Percentiles rank a stretch among this genome's conserved stretches.
Evolutionary conservation across 345 rosid species (phyloP).

Genomic region (Arabidopsis suecica): DNA sequence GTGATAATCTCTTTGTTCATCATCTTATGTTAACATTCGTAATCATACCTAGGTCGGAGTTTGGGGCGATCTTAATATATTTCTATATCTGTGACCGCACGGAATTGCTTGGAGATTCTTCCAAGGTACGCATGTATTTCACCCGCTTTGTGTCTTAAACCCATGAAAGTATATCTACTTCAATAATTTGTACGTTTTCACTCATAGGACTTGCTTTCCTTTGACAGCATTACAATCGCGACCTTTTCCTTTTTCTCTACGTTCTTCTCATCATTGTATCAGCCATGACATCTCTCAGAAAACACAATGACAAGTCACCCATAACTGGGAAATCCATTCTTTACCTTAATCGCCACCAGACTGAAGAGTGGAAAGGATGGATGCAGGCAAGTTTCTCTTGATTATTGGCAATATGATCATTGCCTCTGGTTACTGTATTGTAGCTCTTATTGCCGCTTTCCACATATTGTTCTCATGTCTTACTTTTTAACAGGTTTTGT

Average conservation of each 20-base stretch:
- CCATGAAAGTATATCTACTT: neutral
- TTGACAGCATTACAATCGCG: constrained; percentile 90
- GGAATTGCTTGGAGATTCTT: constrained; percentile 67
- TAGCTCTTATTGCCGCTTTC: neutral
- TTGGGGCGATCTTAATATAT: constrained; percentile 73
- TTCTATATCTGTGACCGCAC: constrained; percentile 91
- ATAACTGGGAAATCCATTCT: constrained; percentile 78
- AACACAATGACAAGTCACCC: constrained; percentile 77
- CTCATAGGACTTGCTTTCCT: constrained; percentile 37
- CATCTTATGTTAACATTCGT: constrained; percentile 25
- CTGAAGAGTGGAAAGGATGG: constrained; percentile 99
- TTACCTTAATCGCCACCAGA: constrained; percentile 91
- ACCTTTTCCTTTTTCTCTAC: constrained; percentile 90
- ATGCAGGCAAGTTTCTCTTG: constrained; percentile 84
- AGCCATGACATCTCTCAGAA: constrained; percentile 84
- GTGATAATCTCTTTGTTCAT: neutral
- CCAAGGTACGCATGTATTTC: constrained; percentile 61
- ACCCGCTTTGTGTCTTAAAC: neutral
- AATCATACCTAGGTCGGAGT: constrained; percentile 73
- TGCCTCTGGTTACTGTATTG: neutral
- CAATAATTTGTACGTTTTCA: constrained; percentile 9
- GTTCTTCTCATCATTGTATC: constrained; percentile 85
- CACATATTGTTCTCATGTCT: constrained; percentile 18
- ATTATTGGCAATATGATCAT: neutral
- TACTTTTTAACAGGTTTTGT: constrained; percentile 69